phyloP scores from a whole-genome alignment of 176 grass and related monocot species.

The Avena sativa region DNA sequence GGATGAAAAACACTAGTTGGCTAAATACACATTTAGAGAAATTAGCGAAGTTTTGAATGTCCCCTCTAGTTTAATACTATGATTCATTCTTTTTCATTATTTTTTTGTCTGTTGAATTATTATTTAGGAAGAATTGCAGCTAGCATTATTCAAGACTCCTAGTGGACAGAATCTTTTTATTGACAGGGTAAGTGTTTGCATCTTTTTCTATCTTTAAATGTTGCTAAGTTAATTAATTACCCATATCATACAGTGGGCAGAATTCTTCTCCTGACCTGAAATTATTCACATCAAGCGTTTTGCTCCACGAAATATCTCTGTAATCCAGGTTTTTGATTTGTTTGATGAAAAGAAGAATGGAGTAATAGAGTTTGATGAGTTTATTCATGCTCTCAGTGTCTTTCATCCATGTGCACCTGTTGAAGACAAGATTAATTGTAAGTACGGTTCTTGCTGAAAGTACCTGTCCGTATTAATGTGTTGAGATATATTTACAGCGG shows the following conservation, averaged over 20 bases:
- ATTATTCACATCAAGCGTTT: slow-evolving; percentile 6
- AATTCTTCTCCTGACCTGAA: not conserved
- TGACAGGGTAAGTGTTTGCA: slow-evolving; percentile 61
- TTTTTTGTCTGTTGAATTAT: slow-evolving; percentile 1
- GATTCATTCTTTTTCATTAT: not conserved
- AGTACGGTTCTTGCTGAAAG: slow-evolving; percentile 29
- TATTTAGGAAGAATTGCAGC: slow-evolving; percentile 80
- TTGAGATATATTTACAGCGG: slow-evolving; percentile 12
- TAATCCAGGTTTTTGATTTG: slow-evolving; percentile 73
- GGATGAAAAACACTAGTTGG: not conserved
- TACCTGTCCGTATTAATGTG: not conserved
- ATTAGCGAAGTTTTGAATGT: no score
- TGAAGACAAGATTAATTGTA: slow-evolving; percentile 88
- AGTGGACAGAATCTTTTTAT: slow-evolving; percentile 83
- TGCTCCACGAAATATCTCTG: not conserved
- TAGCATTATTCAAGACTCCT: slow-evolving; percentile 77
- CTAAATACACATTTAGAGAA: not conserved
- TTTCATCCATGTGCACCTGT: slow-evolving; percentile 80
- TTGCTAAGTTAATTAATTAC: not conserved
- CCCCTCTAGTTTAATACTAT: not conserved
- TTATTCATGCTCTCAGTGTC: slow-evolving; percentile 79
- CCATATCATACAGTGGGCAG: not conserved
- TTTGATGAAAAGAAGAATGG: slow-evolving; percentile 96
- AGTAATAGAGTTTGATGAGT: slow-evolving; percentile 88
- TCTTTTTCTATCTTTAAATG: slow-evolving; percentile 17